Evolutionary conservation across 306 rosid genomes (phyloP), one percentile per base, ranked within the genome.

Genomic region (Benincasa hispida): DNA sequence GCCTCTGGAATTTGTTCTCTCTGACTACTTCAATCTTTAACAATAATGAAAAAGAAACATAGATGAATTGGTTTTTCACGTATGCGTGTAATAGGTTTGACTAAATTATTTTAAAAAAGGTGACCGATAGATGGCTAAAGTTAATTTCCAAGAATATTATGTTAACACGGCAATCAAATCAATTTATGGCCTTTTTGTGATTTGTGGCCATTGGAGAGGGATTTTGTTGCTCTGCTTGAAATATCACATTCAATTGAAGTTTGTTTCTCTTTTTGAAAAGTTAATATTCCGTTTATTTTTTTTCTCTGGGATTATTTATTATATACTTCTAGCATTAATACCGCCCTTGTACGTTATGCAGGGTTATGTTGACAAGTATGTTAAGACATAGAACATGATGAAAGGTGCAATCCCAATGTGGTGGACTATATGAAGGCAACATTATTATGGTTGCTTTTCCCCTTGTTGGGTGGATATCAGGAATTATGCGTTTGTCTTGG

Each of bases 281-380:
- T 10, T 58, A 30, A 2, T 61, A 30, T 61, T 41, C 74, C 34
- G 9, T 67, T 11, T 67, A 22, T 41, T 67, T n/a, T 62, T n/a
- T 65, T 10, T 13, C 72, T 65, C 50, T 39, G 5, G 30, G n/a
- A 24, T 69, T 69, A 13, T 24, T 69, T 69, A 18, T 42, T 41
- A 6, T 11, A 45, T 68, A 68, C 25, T 69, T 69, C 30, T 41
- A 45, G 75, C 37, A 22, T 14, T 69, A 30, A 72, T 72, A 72
- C 10, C 30, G 45, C 27, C 57, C 41, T 72, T 30, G 28, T 72
- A 28, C 11, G 47, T 28, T 28, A 69, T 72, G 42, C 76, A 72
- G 76, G 76, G 76, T 48, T 72, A 72, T 19, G 76, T 72, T 27
- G 76, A 72, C 76, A 72, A 72, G 76, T 72, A 72, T 27, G 76